Conservation (phyloP, 768 basidiomycete species). For the Hypholoma sublateritium region DNA sequence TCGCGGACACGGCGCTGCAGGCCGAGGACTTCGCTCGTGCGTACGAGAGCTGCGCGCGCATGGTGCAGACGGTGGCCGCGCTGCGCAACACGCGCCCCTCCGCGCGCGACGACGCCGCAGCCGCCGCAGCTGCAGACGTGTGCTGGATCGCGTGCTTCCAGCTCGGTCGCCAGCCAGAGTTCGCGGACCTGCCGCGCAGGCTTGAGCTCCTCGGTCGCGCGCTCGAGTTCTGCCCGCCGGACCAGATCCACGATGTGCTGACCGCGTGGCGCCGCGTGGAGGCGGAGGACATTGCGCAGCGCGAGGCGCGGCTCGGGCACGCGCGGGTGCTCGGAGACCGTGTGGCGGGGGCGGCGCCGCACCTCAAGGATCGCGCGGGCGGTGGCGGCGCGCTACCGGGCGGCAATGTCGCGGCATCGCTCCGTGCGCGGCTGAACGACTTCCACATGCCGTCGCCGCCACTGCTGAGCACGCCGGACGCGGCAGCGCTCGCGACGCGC, state of each 20-base stretch:
- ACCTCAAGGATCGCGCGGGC: constrained; percentile 1
- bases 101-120: constrained; percentile 34
- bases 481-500: constrained; percentile 74
- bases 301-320: constrained; percentile 37
- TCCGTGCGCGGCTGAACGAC: constrained; percentile 61
- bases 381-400: constrained; percentile 17
- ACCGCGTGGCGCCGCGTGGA: constrained; percentile 75
- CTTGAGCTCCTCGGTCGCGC: constrained; percentile 76
- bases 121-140: constrained; percentile 70
- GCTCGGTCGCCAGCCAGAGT: constrained; percentile 82
- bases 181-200: constrained; percentile 63
- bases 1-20: constrained; percentile 84
- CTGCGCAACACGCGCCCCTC: constrained; percentile 37
- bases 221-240: constrained; percentile 82
- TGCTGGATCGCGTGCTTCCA: constrained; percentile 92
- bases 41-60: constrained; percentile 66
- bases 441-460: constrained; percentile 71
- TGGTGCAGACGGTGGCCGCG: constrained; percentile 62
- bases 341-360: background rate
- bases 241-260: constrained; percentile 77
- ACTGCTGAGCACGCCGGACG: constrained; percentile 70
- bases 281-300: constrained; percentile 54
- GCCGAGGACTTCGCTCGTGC: constrained; percentile 78
- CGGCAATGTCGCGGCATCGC: constrained; percentile 45
- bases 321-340: constrained; percentile 1